These are phyloP conservation scores for Fusarium compactum DNA, from an alignment of 2,329 filamentous ascomycete genomes.

Conservation along the genomic window DNA sequence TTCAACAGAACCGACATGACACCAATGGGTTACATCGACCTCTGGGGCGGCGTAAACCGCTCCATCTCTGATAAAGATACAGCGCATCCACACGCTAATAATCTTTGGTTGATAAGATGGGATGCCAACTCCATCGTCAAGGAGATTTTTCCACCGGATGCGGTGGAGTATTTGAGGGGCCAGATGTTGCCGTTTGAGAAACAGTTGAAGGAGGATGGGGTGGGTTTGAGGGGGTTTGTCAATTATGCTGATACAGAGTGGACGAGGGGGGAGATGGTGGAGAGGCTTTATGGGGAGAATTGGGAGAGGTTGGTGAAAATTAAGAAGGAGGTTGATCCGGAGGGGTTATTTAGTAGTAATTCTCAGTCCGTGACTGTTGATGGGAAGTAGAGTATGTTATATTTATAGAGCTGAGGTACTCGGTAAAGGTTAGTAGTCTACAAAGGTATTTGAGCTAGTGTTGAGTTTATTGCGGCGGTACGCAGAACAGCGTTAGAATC, in stretches of 20 bases:
- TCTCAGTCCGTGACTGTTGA: constrained; percentile 23
- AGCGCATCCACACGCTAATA: constrained; percentile 32
- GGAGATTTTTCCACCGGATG: constrained; percentile 30
- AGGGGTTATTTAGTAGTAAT: constrained; percentile 33
- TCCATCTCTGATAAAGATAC: constrained; percentile 26
- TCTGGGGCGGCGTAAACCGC: constrained; percentile 38
- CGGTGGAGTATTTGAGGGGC: constrained; percentile 25
- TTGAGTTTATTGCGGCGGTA: too few relatives aligned
- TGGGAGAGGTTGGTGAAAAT: constrained; percentile 29
- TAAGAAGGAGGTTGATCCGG: constrained; percentile 27
- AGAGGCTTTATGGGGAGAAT: constrained; percentile 36
- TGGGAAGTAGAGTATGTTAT: not conserved
- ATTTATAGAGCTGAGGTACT: too few relatives aligned
- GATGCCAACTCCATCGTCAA: constrained; percentile 24
- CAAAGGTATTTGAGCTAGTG: too few relatives aligned
- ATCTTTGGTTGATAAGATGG: constrained; percentile 40
- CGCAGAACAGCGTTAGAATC: too few relatives aligned
- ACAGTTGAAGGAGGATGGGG: constrained; percentile 15
- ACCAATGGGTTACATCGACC: constrained; percentile 35
- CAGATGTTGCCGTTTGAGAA: constrained; percentile 36
- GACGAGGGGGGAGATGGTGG: constrained; percentile 27
- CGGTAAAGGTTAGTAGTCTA: too few relatives aligned
- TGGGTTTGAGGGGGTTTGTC: constrained; percentile 33
- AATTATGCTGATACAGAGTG: constrained; percentile 42
- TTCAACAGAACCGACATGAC: constrained; percentile 34